phyloP scores from a whole-genome alignment of 2,329 filamentous ascomycete genomes.

The Pestalotiopsis sp. region DNA sequence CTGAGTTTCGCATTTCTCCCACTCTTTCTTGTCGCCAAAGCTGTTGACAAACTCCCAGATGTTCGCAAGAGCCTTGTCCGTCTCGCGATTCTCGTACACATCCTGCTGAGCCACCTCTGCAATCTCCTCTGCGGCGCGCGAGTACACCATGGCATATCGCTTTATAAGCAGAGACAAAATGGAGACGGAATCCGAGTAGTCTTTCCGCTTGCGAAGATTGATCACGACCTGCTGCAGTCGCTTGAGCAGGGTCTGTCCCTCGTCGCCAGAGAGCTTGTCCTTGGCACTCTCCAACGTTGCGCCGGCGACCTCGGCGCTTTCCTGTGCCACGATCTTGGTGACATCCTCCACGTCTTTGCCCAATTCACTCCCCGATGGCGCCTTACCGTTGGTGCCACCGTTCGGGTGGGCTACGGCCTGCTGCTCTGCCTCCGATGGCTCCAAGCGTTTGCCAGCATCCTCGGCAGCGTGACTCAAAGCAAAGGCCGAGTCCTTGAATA shows the following conservation, averaged over 20 bases:
- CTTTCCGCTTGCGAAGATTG: conserved; percentile 73
- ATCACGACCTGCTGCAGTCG: conserved; percentile 77
- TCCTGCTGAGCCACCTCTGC: conserved; percentile 70
- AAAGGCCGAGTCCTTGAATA: conserved; percentile 85
- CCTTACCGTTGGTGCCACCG: conserved; percentile 26
- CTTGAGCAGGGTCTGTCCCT: conserved; percentile 72
- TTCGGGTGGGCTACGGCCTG: conserved; percentile 48
- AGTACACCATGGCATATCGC: conserved; percentile 78
- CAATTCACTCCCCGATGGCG: conserved; percentile 66
- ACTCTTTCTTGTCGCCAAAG: conserved; percentile 74
- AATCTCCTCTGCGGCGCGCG: conserved; percentile 70
- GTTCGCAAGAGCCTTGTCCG: conserved; percentile 75
- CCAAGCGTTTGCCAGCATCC: conserved; percentile 71
- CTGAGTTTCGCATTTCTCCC: conserved; percentile 72
- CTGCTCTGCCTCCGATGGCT: conserved; percentile 66
- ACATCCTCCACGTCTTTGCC: conserved; percentile 58
- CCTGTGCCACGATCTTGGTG: conserved; percentile 54
- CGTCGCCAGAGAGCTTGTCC: conserved; percentile 72
- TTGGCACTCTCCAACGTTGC: conserved; percentile 68
- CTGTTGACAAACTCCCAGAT: conserved; percentile 81
- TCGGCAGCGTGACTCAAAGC: conserved; percentile 76
- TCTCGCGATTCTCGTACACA: conserved; percentile 71
- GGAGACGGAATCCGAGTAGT: conserved; percentile 87
- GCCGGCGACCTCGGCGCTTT: conserved; percentile 28
- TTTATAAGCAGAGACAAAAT: conserved; percentile 75